Conservation (phyloP, 164 flowering plant species). For the Piper longum region DNA sequence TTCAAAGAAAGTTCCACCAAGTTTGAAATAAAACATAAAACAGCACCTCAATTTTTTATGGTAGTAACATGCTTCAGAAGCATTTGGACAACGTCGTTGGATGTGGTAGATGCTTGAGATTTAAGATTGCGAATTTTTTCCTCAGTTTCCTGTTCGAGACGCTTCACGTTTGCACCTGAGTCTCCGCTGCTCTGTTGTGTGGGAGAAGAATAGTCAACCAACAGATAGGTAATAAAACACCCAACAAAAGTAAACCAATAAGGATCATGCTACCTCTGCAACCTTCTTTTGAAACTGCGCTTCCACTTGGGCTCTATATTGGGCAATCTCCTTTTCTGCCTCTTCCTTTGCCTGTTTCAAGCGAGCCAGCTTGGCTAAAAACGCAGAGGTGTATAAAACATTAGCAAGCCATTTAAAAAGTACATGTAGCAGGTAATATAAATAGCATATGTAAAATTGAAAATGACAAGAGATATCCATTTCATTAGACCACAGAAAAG, state of each 20-base stretch:
- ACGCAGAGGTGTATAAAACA: not conserved
- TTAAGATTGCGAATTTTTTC: slow-evolving; percentile 55
- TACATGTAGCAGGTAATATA: not conserved
- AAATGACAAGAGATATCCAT: not conserved
- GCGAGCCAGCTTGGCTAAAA: slow-evolving; percentile 46
- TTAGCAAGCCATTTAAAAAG: not conserved
- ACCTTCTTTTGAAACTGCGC: slow-evolving; percentile 43
- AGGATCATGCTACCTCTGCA: slow-evolving; percentile 27
- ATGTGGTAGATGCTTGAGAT: slow-evolving; percentile 40
- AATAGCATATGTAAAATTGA: not conserved
- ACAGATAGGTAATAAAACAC: not conserved
- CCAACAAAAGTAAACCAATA: not conserved
- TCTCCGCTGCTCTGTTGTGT: slow-evolving; percentile 80
- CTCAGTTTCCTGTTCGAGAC: slow-evolving; percentile 75
- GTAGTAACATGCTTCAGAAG: slow-evolving; percentile 69
- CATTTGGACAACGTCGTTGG: slow-evolving; percentile 66
- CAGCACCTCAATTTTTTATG: slow-evolving; percentile 43
- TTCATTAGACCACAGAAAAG: too few species aligned
- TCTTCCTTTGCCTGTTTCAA: slow-evolving; percentile 73
- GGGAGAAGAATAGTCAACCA: not conserved
- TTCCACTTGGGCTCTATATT: slow-evolving; percentile 49
- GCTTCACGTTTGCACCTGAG: slow-evolving; percentile 84
- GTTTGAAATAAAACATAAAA: not conserved
- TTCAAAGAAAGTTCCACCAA: slow-evolving; percentile 5
- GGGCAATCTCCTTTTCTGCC: slow-evolving; percentile 55